phyloP scores from a whole-genome alignment of 2,329 filamentous ascomycete genomes.

The Emmonsiellopsis sp. region DNA sequence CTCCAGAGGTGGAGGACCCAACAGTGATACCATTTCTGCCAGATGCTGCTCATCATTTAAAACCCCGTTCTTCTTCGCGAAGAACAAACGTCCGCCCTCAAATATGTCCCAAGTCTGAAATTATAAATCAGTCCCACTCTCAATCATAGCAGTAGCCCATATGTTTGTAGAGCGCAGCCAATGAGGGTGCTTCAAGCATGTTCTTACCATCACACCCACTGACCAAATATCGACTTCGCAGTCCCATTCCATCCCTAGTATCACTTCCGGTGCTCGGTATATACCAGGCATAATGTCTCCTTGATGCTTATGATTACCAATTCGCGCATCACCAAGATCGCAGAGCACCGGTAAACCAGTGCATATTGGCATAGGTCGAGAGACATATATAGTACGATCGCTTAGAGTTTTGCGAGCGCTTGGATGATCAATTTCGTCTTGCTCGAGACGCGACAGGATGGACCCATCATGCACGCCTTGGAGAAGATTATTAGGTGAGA shows the following conservation, averaged over 20 bases:
- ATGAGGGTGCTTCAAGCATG: background rate
- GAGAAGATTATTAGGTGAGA: slow-evolving; percentile 20
- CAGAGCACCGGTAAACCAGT: slow-evolving; percentile 9
- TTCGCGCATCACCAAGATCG: slow-evolving; percentile 13
- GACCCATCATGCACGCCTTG: slow-evolving; percentile 16
- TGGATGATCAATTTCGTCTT: slow-evolving; percentile 8
- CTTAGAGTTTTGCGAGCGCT: slow-evolving; percentile 8
- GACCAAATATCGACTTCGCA: slow-evolving; percentile 19
- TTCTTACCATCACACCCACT: slow-evolving; percentile 14
- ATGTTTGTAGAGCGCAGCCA: background rate
- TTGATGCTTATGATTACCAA: slow-evolving; percentile 3
- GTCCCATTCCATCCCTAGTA: slow-evolving; percentile 12
- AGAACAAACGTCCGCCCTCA: slow-evolving; percentile 11
- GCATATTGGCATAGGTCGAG: slow-evolving; percentile 1
- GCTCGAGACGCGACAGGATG: slow-evolving; percentile 16
- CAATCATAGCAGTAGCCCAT: background rate
- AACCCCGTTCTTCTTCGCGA: slow-evolving; percentile 3
- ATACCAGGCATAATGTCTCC: slow-evolving; percentile 14
- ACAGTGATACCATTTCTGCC: slow-evolving; percentile 10
- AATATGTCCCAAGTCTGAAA: slow-evolving; percentile 15
- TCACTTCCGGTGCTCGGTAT: slow-evolving; percentile 16
- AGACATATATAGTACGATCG: slow-evolving; percentile 9
- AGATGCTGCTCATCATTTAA: slow-evolving; percentile 8
- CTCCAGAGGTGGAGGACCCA: slow-evolving; percentile 8
- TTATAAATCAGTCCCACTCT: slow-evolving; percentile 1